phyloP scores from a whole-genome alignment of 2,329 filamentous ascomycete species.

The Leptographium radiaticola region DNA sequence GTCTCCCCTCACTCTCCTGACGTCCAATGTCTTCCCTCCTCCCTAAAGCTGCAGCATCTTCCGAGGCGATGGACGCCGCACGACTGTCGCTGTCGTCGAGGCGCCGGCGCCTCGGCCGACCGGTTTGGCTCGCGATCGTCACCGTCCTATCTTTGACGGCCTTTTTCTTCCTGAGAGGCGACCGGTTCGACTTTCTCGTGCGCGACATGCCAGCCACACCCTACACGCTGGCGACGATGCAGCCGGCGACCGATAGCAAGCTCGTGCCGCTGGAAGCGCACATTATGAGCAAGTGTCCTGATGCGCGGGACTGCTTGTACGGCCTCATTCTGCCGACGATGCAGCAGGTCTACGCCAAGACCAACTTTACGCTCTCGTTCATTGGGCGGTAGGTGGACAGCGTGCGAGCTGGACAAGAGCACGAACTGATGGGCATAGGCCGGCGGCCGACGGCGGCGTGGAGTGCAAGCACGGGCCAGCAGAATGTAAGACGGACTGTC shows the following conservation, averaged over 20 bases:
- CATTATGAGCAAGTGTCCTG: conserved; percentile 95
- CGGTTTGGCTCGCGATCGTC: neutral
- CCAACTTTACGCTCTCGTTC: conserved; percentile 82
- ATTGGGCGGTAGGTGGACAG: conserved; percentile 56
- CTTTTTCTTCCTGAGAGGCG: neutral
- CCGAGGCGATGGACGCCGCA: neutral
- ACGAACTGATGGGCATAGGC: conserved; percentile 26
- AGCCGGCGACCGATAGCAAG: conserved; percentile 5
- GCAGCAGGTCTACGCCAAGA: conserved; percentile 67
- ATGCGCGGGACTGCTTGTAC: conserved; percentile 72
- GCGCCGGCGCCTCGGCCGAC: neutral
- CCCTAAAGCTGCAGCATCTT: neutral
- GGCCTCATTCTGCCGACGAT: conserved; percentile 76
- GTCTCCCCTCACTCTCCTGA: neutral
- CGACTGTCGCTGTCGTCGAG: neutral
- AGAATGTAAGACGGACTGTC: conserved; percentile 44
- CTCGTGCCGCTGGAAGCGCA: conserved; percentile 78
- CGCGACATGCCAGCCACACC: neutral
- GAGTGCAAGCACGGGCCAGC: conserved; percentile 77
- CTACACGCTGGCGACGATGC: conserved; percentile 3
- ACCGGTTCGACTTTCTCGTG: neutral
- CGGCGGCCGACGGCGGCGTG: conserved; percentile 67
- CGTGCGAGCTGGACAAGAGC: neutral
- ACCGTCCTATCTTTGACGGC: neutral
- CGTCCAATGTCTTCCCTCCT: neutral